phyloP scores from a whole-genome alignment of 1,139 yeast species.

The Diutina neorugosa region DNA sequence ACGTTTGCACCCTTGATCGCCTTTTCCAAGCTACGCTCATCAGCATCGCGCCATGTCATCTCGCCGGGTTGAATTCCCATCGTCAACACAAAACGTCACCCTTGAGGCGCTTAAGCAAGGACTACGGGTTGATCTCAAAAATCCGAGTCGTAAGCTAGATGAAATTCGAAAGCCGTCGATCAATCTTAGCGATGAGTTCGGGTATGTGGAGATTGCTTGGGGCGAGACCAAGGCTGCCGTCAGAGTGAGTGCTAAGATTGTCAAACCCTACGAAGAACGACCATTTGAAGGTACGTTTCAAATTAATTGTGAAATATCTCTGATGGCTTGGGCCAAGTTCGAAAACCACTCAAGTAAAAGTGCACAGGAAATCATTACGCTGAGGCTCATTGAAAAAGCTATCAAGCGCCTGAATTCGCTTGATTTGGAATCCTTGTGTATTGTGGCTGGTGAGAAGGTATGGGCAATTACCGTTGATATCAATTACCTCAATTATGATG shows the following conservation, averaged over 20 bases:
- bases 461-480: slow-evolving; percentile 89
- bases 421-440: slow-evolving; percentile 82
- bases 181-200: slow-evolving; percentile 56
- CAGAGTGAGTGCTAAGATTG: slow-evolving; percentile 69
- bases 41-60: background rate
- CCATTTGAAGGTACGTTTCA: slow-evolving; percentile 88
- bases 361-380: slow-evolving; percentile 68
- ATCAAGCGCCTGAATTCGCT: slow-evolving; percentile 81
- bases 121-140: slow-evolving; percentile 44
- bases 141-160: slow-evolving; percentile 38
- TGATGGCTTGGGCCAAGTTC: slow-evolving; percentile 81
- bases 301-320: slow-evolving; percentile 75
- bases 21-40: background rate
- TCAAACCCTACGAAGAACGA: slow-evolving; percentile 76
- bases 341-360: slow-evolving; percentile 47
- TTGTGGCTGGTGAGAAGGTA: slow-evolving; percentile 81
- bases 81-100: slow-evolving; percentile 31
- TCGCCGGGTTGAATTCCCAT: background rate
- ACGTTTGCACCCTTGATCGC: background rate
- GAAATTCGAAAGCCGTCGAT: slow-evolving; percentile 57
- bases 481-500: slow-evolving; percentile 81
- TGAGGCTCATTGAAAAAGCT: slow-evolving; percentile 81
- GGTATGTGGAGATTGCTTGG: slow-evolving; percentile 65
- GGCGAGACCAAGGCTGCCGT: slow-evolving; percentile 69
- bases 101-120: slow-evolving; percentile 51